These are phyloP conservation scores for Favolaschia claudopus DNA, from an alignment of 768 basidiomycete genomes.

Conservation along the genomic window DNA sequence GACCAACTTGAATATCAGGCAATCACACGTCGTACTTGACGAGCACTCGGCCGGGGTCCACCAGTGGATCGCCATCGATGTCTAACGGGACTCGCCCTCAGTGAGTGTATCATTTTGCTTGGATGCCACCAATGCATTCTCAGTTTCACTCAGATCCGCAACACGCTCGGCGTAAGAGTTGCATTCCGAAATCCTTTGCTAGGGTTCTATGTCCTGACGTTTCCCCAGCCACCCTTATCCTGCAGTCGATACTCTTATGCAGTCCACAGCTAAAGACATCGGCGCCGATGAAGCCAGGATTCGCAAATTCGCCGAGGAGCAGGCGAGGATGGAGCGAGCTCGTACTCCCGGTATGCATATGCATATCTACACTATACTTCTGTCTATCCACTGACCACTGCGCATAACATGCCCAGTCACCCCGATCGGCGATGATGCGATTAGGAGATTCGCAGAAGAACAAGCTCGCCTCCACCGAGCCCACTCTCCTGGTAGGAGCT, in stretches of 20 bases:
- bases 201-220: neutral
- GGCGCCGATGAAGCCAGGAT: slow-evolving; percentile 22
- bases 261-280: slow-evolving; percentile 12
- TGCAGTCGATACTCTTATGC: neutral
- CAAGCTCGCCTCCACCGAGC: slow-evolving; percentile 24
- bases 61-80: slow-evolving; percentile 1
- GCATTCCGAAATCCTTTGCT: neutral
- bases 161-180: too few relatives aligned
- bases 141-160: too few relatives aligned
- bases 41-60: slow-evolving; percentile 12
- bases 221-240: slow-evolving; percentile 15
- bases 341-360: slow-evolving; percentile 18
- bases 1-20: slow-evolving; percentile 6
- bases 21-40: slow-evolving; percentile 18
- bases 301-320: slow-evolving; percentile 27
- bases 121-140: too few relatives aligned
- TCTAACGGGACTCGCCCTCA: too few relatives aligned
- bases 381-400: neutral
- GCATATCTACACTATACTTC: neutral
- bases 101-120: too few relatives aligned
- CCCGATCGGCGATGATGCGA: slow-evolving; percentile 5
- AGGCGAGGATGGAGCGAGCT: slow-evolving; percentile 21
- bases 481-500: slow-evolving; percentile 18
- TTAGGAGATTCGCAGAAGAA: slow-evolving; percentile 25
- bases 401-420: neutral